Conservation (phyloP, 2,329 filamentous ascomycete species). For the Exophiala mesophila region DNA sequence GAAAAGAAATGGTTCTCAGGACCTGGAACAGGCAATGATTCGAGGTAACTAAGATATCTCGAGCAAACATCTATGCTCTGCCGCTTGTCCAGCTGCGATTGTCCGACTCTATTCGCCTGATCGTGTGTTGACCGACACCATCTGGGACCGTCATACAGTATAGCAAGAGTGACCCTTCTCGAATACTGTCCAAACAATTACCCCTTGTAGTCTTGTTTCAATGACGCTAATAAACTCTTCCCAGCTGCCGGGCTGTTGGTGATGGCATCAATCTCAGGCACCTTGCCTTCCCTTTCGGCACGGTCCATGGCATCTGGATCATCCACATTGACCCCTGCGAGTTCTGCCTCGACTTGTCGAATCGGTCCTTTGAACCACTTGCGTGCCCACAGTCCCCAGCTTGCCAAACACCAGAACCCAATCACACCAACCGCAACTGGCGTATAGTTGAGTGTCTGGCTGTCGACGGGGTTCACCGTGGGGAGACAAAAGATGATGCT, state of each 20-base stretch:
- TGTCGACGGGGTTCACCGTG: constrained; percentile 50
- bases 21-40: too few species aligned
- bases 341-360: constrained; percentile 49
- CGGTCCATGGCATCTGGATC: constrained; percentile 43
- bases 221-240: constrained; percentile 21
- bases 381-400: constrained; percentile 51
- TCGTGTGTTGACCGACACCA: too few species aligned
- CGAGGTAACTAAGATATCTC: too few species aligned
- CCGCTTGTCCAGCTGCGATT: too few species aligned
- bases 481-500: constrained; percentile 56
- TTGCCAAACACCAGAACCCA: constrained; percentile 41
- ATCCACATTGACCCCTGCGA: constrained; percentile 44
- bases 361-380: constrained; percentile 55
- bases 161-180: too few species aligned
- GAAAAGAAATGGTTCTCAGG: too few species aligned
- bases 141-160: too few species aligned
- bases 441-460: constrained; percentile 57
- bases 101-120: too few species aligned
- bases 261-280: constrained; percentile 11
- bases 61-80: too few species aligned
- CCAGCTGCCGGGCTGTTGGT: constrained; percentile 9
- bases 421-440: constrained; percentile 57
- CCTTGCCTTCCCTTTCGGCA: constrained; percentile 31
- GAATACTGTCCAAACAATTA: too few species aligned
- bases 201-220: constrained; percentile 19